These are phyloP conservation scores for Phytophthora macrochlamydospora DNA, from an alignment of 352 stramenopile species.

Conservation along the genomic window DNA sequence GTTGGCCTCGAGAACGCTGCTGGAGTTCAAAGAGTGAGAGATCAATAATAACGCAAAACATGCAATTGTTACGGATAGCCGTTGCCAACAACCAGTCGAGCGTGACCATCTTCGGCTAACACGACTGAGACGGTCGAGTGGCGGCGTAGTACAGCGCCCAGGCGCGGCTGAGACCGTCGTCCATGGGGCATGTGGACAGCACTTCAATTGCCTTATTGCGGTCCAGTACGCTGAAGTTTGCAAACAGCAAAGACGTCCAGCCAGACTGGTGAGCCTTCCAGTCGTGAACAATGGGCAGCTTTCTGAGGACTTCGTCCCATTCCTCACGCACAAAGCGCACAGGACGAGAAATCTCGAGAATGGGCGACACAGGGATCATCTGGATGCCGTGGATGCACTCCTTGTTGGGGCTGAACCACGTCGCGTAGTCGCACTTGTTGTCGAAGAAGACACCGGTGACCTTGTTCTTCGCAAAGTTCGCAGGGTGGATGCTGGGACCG, in stretches of 20 bases:
- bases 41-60: constrained; percentile 12
- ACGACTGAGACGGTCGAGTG: constrained; percentile 35
- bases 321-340: constrained; percentile 57
- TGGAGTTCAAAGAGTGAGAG: constrained; percentile 85
- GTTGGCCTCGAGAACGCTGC: constrained; percentile 70
- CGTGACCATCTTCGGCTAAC: constrained; percentile 15
- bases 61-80: too few species aligned
- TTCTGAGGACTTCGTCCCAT: constrained; percentile 63
- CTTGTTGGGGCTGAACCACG: constrained; percentile 76
- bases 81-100: too few species aligned
- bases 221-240: constrained; percentile 63
- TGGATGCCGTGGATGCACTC: constrained; percentile 82
- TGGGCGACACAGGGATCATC: constrained; percentile 71
- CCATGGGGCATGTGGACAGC: constrained; percentile 56
- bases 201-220: constrained; percentile 38
- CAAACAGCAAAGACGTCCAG: constrained; percentile 69
- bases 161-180: constrained; percentile 72
- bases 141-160: constrained; percentile 68
- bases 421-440: constrained; percentile 79
- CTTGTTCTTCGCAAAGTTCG: constrained; percentile 64
- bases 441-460: constrained; percentile 78
- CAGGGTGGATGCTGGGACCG: constrained; percentile 50
- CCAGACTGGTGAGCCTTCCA: constrained; percentile 50
- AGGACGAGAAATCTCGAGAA: constrained; percentile 48
- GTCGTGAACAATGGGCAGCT: constrained; percentile 53